Evolutionary conservation across 768 basidiomycete species (phyloP), one percentile per base, ranked within the genome.

Genomic region (Lepiota brunneoincarnata): DNA sequence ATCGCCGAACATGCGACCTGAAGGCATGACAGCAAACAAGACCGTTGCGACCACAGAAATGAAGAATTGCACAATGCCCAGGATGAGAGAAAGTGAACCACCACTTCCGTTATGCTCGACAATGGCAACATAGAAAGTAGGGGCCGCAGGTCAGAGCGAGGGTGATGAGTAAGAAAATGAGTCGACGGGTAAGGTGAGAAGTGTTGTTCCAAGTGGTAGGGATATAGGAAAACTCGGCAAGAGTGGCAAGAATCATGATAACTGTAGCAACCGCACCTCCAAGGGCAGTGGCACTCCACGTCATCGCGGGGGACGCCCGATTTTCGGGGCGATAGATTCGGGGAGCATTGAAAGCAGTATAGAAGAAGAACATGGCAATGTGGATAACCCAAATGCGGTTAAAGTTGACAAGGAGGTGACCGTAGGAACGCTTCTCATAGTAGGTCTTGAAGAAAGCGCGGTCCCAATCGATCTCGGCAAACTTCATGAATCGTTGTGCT

Each of bases 331-430:
- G 77, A 66, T 98, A 99, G 63, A 98, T 76, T 34, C 80, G 83
- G 1, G 93, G 92, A 14, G 94, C 89, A 72, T 98, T 98, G 76
- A 80, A 97, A 36, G 96, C 79, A 17, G 95, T 98, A 75, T 97
- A 98, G 74, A 87, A 98, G 82, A 89, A 98, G 78, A 88, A 98
- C 67, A 98, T 72, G 28, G 95, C 83, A 55, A 99, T 77, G 73
- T 98, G 97, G 58, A 96, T 89, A 70, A 98, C 93, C 95, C 97
- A 99, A 62, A 99, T 92, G 43, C 96, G 91, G 75, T 98, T 98
- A 78, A 99, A 99, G 79, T 99, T 98, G 81, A 99, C 95, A 55
- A 98, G 81, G 1, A 98, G 80, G 69, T 99, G 97, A 37, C 93
- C 90, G 69, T 96, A 93, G 0, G 95, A 95, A 26, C 97, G 93